Conservation (phyloP, 192 early-diverging fungal genomes). For the Irineochytrium annulatum region DNA sequence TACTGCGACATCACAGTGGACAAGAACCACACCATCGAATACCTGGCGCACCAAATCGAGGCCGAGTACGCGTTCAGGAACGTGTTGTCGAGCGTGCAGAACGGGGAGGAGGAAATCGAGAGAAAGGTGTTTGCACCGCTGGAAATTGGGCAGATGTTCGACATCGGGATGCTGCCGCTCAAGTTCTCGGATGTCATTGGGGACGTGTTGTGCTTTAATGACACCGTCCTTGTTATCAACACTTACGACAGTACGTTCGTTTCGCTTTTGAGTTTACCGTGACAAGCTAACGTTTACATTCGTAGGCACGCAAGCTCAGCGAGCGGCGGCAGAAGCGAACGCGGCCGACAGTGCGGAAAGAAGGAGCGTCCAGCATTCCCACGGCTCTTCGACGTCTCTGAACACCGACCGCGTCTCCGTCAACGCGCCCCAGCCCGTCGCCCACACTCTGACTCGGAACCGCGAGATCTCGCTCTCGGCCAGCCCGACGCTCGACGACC, state of each 20-base stretch:
- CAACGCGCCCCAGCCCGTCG: too few relatives aligned
- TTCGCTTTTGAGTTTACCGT: too few relatives aligned
- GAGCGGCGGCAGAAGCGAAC: too few relatives aligned
- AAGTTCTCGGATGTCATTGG: slow-evolving; percentile 28
- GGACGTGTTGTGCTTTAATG: slow-evolving; percentile 35
- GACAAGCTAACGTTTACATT: too few relatives aligned
- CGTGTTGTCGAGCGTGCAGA: slow-evolving; percentile 16
- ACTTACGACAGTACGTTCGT: slow-evolving; percentile 27
- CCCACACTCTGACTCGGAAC: too few relatives aligned
- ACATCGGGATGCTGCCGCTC: slow-evolving; percentile 35
- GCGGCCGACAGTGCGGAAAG: too few relatives aligned
- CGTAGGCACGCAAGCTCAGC: too few relatives aligned
- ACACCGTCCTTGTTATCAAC: slow-evolving; percentile 28
- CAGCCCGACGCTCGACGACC: slow-evolving; percentile 37
- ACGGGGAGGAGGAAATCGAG: slow-evolving; percentile 17
- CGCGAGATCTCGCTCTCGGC: too few relatives aligned
- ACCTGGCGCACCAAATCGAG: slow-evolving; percentile 63
- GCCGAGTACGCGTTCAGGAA: slow-evolving; percentile 61
- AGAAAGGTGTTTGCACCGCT: slow-evolving; percentile 20
- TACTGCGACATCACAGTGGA: slow-evolving; percentile 53
- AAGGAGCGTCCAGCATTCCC: too few relatives aligned
- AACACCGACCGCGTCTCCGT: too few relatives aligned
- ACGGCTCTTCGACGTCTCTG: too few relatives aligned
- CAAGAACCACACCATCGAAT: slow-evolving; percentile 58
- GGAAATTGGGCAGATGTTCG: slow-evolving; percentile 37